A percentile compares a stretch with the other conserved stretches of the same genome.
These are phyloP conservation scores for Kwoniella shandongensis DNA, from an alignment of 768 basidiomycete genomes.

Conservation along the genomic window DNA sequence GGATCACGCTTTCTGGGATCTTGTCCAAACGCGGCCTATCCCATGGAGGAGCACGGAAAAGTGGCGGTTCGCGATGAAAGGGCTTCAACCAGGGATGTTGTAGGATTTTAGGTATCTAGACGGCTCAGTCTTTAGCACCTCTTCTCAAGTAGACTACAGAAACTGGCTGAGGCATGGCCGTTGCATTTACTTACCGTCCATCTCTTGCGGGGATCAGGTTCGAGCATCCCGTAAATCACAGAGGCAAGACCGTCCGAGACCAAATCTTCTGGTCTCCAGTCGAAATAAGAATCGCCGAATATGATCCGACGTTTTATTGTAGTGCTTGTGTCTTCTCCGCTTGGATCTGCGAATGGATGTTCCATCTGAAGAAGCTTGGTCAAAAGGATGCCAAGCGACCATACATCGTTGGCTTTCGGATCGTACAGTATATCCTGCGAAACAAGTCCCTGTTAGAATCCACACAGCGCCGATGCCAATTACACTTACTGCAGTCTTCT, in stretches of 20 bases:
- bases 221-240: slow-evolving; percentile 42
- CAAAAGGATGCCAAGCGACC: slow-evolving; percentile 48
- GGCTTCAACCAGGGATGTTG: slow-evolving; percentile 37
- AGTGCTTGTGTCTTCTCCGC: slow-evolving; percentile 29
- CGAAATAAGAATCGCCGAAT: slow-evolving; percentile 12
- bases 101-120: slow-evolving; percentile 44
- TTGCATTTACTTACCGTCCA: slow-evolving; percentile 45
- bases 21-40: slow-evolving; percentile 1
- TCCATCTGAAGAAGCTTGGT: slow-evolving; percentile 35
- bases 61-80: slow-evolving; percentile 15
- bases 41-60: slow-evolving; percentile 18
- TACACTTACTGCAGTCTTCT: slow-evolving; percentile 45
- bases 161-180: no score
- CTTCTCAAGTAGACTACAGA: no score
- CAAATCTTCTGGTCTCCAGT: neutral
- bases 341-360: slow-evolving; percentile 34
- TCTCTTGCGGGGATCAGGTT: slow-evolving; percentile 31
- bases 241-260: slow-evolving; percentile 23
- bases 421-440: slow-evolving; percentile 34
- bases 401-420: slow-evolving; percentile 45
- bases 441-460: no score
- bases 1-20: slow-evolving; percentile 6
- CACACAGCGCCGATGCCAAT: no score
- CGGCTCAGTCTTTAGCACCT: no score
- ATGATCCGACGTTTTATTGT: slow-evolving; percentile 33